These are phyloP conservation scores for Candida fluviatilis DNA, from an alignment of 805 yeast genomes.

Conservation along the genomic window DNA sequence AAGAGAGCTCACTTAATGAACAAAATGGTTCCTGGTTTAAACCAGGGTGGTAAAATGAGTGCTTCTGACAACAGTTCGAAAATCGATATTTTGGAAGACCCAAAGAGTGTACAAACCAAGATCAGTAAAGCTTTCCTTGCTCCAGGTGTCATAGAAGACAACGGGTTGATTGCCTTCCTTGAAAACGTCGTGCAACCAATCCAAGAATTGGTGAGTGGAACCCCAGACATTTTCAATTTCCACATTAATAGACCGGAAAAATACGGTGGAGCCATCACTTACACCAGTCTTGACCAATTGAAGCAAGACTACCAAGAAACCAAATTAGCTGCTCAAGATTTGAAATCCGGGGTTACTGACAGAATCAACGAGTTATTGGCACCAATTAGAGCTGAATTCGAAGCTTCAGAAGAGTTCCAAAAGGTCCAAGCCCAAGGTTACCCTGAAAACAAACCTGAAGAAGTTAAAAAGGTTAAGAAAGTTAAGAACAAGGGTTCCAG, in stretches of 20 bases:
- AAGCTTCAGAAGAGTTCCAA: conserved; percentile 62
- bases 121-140: conserved; percentile 90
- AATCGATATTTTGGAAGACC: conserved; percentile 88
- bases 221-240: conserved; percentile 55
- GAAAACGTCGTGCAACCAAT: conserved; percentile 85
- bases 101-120: conserved; percentile 85
- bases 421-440: conserved; percentile 77
- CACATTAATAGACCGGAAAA: conserved; percentile 88
- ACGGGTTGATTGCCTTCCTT: conserved; percentile 84
- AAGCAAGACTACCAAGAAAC: conserved; percentile 69
- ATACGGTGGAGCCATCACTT: conserved; percentile 90
- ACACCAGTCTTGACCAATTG: conserved; percentile 60
- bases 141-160: conserved; percentile 85
- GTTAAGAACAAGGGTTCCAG: conserved; percentile 86
- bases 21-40: conserved; percentile 97
- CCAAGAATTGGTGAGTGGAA: conserved; percentile 65
- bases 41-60: conserved; percentile 98
- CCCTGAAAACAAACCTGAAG: conserved; percentile 63
- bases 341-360: conserved; percentile 87
- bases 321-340: conserved; percentile 85
- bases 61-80: conserved; percentile 98
- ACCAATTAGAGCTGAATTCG: conserved; percentile 75
- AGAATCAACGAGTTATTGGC: conserved; percentile 75
- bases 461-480: conserved; percentile 66
- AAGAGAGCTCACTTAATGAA: conserved; percentile 99